Percentiles rank a stretch among this genome's conserved stretches.
These are phyloP conservation scores for Fusarium clavum DNA, from an alignment of 2,329 filamentous ascomycete genomes.

Conservation along the genomic window DNA sequence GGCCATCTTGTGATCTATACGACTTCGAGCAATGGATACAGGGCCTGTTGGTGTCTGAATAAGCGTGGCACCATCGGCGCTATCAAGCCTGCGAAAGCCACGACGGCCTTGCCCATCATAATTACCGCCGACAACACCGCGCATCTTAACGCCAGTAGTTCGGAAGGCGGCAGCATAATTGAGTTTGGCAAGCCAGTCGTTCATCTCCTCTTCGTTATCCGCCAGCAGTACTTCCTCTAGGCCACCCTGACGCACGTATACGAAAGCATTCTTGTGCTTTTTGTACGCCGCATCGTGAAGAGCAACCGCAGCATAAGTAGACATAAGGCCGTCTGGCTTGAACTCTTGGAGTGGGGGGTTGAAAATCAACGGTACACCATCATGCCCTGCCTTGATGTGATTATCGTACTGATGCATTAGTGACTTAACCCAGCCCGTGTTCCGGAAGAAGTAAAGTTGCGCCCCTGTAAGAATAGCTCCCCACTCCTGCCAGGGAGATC, in stretches of 20 bases:
- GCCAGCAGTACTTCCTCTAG: conserved; percentile 92
- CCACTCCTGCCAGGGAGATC: conserved; percentile 99
- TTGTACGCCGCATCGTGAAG: conserved; percentile 88
- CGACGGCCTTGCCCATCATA: conserved; percentile 85
- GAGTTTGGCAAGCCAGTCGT: conserved; percentile 95
- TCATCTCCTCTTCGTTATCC: conserved; percentile 90
- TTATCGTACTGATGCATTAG: conserved; percentile 89
- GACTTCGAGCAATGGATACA: conserved; percentile 77
- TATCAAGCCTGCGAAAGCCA: conserved; percentile 77
- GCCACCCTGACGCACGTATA: conserved; percentile 87
- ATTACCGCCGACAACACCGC: conserved; percentile 84
- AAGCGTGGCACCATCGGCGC: conserved; percentile 67
- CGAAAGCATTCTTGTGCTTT: conserved; percentile 95
- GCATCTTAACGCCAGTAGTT: conserved; percentile 89
- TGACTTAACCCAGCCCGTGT: conserved; percentile 90
- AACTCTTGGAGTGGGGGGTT: conserved; percentile 90
- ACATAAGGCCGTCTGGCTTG: conserved; percentile 93
- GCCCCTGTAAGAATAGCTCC: conserved; percentile 96
- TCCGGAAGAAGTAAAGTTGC: conserved; percentile 95
- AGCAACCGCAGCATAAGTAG: conserved; percentile 91
- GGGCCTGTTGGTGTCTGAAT: conserved; percentile 79
- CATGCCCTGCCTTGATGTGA: conserved; percentile 81
- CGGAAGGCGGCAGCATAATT: conserved; percentile 97
- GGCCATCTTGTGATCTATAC: conserved; percentile 83
- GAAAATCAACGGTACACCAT: conserved; percentile 84